These are phyloP conservation scores for Acacia crassicarpa DNA, from an alignment of 306 rosid genomes.

Conservation along the genomic window DNA sequence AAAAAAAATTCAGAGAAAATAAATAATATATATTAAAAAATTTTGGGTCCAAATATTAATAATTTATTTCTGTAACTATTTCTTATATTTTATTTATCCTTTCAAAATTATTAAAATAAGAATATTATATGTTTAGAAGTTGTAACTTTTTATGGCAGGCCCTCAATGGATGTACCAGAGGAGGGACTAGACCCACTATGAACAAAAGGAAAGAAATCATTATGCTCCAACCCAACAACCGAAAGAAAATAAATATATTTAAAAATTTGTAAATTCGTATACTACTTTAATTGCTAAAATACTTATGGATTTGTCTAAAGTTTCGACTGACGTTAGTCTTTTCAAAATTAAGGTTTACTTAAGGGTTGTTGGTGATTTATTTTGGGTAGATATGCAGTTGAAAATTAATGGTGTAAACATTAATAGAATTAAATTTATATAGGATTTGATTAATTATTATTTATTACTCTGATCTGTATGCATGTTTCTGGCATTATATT, in stretches of 20 bases:
- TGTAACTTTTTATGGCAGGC: not conserved
- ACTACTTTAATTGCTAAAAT: not conserved
- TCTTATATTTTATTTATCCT: not conserved
- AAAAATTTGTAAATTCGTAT: not conserved
- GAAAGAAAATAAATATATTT: not conserved
- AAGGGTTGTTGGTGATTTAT: not conserved
- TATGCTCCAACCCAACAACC: conserved; percentile 11
- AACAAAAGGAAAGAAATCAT: conserved; percentile 5
- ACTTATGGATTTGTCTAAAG: not conserved
- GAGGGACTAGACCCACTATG: not conserved
- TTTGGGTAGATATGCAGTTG: not conserved
- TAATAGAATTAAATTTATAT: not conserved
- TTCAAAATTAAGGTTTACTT: not conserved
- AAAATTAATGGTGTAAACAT: not conserved
- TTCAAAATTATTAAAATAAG: not conserved
- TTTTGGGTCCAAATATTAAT: too few relatives aligned
- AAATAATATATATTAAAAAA: not conserved
- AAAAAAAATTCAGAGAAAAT: not conserved
- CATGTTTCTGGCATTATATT: not conserved
- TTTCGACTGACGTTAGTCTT: not conserved
- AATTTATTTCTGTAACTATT: not conserved
- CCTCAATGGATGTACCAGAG: not conserved
- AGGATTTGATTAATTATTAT: not conserved
- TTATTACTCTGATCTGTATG: not conserved
- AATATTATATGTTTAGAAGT: not conserved